These are phyloP conservation scores for Colletotrichum cuscutae DNA, from an alignment of 2,329 filamentous ascomycete genomes.

Conservation along the genomic window DNA sequence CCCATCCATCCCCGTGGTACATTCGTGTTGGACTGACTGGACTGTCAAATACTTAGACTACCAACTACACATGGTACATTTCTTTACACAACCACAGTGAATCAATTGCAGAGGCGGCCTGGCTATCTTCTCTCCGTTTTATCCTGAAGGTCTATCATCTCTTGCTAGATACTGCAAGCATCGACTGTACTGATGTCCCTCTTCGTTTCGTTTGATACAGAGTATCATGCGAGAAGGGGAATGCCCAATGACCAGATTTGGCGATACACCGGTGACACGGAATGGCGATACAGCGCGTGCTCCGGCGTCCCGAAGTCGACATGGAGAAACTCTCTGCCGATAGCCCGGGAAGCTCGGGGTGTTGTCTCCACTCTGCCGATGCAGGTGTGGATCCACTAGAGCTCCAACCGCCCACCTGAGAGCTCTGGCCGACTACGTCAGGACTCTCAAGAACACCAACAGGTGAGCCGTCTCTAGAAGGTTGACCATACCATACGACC, in stretches of 20 bases:
- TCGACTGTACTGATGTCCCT: too few relatives aligned
- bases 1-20: not conserved
- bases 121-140: too few relatives aligned
- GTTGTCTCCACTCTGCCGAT: slow-evolving; percentile 1
- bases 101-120: too few relatives aligned
- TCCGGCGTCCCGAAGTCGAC: not conserved
- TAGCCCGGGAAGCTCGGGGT: not conserved
- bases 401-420: slow-evolving; percentile 4
- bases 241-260: not conserved
- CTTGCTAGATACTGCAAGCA: too few relatives aligned
- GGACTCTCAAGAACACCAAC: slow-evolving; percentile 9
- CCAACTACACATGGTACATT: too few relatives aligned
- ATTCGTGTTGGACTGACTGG: not conserved
- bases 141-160: too few relatives aligned
- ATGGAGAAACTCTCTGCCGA: slow-evolving; percentile 31
- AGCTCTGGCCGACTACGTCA: slow-evolving; percentile 24
- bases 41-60: not conserved
- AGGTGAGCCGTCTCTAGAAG: not conserved
- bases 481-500: not conserved
- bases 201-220: too few relatives aligned
- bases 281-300: not conserved
- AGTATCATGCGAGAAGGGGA: too few relatives aligned
- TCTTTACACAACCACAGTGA: too few relatives aligned
- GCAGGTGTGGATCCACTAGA: slow-evolving; percentile 21
- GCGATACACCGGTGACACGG: not conserved